Evolutionary conservation across 2,329 filamentous ascomycete genomes (phyloP).

Genomic region (Botrytis tulipae): DNA sequence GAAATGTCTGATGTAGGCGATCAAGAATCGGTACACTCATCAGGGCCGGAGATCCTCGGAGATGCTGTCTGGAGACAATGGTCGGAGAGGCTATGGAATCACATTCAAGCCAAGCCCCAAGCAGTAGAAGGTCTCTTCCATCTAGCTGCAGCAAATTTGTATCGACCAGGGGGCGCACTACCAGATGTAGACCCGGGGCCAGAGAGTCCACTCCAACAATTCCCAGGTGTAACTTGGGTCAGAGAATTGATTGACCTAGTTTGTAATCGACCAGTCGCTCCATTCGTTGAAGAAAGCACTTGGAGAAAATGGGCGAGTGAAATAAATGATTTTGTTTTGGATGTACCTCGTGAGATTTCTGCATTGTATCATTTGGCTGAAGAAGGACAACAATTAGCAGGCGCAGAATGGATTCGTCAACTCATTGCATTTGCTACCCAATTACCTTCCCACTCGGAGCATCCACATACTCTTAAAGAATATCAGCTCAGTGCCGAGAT

Average conservation of each 20-base stretch:
- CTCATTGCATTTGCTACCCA: conserved; percentile 1
- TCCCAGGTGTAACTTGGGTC: conserved; percentile 9
- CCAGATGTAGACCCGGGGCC: not conserved
- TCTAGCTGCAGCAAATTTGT: conserved; percentile 18
- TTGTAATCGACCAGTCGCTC: not conserved
- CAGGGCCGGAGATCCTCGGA: not conserved
- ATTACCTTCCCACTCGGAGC: not conserved
- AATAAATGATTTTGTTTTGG: not conserved
- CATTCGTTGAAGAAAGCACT: not conserved
- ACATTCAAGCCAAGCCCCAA: not conserved
- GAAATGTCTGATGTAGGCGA: not conserved
- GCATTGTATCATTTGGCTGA: not conserved
- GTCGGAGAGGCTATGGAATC: conserved; percentile 1
- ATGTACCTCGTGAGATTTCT: not conserved
- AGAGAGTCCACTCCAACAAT: not conserved
- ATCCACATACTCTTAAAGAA: not conserved
- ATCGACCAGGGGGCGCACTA: not conserved
- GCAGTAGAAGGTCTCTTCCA: conserved; percentile 9
- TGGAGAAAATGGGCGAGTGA: not conserved
- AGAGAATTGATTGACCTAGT: not conserved
- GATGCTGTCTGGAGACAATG: conserved; percentile 11
- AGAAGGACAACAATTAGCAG: not conserved
- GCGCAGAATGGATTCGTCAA: conserved; percentile 18
- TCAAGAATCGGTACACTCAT: too few relatives aligned
- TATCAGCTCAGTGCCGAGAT: not conserved